A percentile compares a stretch with the other conserved stretches of the same genome.
Conservation (phyloP, 176 grass and related monocot species). For the Guadua angustifolia region DNA sequence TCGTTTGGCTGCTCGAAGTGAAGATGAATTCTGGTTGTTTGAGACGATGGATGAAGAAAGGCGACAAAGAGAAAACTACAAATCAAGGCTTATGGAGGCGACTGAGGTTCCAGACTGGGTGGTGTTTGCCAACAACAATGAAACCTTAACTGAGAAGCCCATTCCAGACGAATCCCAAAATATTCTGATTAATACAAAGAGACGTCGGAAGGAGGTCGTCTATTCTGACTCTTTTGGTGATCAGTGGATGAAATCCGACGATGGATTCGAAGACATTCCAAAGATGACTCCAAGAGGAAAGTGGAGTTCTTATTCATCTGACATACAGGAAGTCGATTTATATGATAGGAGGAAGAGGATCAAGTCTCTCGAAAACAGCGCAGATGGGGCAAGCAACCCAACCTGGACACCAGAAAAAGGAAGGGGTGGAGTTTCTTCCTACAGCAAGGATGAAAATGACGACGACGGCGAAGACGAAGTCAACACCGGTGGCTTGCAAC, state of each 20-base stretch:
- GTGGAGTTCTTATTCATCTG: slow-evolving; percentile 52
- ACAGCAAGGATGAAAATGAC: slow-evolving; percentile 67
- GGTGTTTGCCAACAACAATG: slow-evolving; percentile 59
- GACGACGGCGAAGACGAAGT: slow-evolving; percentile 54
- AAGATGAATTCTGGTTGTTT: slow-evolving; percentile 96
- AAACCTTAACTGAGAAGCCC: slow-evolving; percentile 49
- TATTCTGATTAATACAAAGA: slow-evolving; percentile 61
- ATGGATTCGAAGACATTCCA: slow-evolving; percentile 68
- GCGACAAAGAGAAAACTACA: slow-evolving; percentile 82
- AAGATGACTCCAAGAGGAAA: slow-evolving; percentile 70
- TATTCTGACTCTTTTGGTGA: slow-evolving; percentile 85
- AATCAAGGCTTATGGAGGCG: slow-evolving; percentile 89
- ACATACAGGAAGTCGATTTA: slow-evolving; percentile 45
- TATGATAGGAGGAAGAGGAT: slow-evolving; percentile 38
- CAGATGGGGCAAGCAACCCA: slow-evolving; percentile 43
- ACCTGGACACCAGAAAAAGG: slow-evolving; percentile 52
- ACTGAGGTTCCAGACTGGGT: slow-evolving; percentile 95
- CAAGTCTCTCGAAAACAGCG: slow-evolving; percentile 46
- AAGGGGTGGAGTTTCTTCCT: slow-evolving; percentile 53
- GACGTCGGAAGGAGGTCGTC: slow-evolving; percentile 89
- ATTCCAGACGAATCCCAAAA: slow-evolving; percentile 44
- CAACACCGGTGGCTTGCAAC: slow-evolving; percentile 56
- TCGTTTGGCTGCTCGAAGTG: slow-evolving; percentile 82
- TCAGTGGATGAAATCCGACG: slow-evolving; percentile 91
- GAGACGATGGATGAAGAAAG: slow-evolving; percentile 99